These are phyloP conservation scores for Cryptosporidium ryanae DNA, from an alignment of 169 alveolate species.

Conservation along the genomic window DNA sequence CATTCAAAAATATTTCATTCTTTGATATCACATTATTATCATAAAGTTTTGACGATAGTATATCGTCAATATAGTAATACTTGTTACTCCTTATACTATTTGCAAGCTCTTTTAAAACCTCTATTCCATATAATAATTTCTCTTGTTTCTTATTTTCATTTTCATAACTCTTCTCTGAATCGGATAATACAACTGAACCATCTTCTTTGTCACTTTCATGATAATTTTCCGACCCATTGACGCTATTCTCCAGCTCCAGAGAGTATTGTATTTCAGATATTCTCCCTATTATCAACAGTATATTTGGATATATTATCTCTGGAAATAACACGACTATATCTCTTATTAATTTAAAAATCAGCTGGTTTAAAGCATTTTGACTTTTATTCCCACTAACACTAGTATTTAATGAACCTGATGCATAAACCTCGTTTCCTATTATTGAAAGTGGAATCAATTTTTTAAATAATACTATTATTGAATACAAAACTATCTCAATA, in stretches of 20 bases:
- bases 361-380: constrained; percentile 12
- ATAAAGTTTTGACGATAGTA: not conserved
- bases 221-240: not conserved
- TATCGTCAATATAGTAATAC: constrained; percentile 36
- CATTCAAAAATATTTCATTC: constrained; percentile 45
- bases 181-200: not conserved
- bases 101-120: constrained; percentile 4
- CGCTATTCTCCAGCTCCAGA: not conserved
- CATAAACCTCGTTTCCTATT: not conserved
- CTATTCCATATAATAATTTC: constrained; percentile 11
- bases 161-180: not conserved
- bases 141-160: not conserved
- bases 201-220: constrained; percentile 3
- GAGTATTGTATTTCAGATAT: not conserved
- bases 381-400: constrained; percentile 3
- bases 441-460: constrained; percentile 21
- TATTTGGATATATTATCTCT: constrained; percentile 44
- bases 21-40: not conserved
- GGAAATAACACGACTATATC: constrained; percentile 17
- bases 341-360: constrained; percentile 25
- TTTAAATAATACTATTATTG: constrained; percentile 20
- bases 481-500: constrained; percentile 52
- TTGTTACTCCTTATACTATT: not conserved
- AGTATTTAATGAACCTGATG: not conserved
- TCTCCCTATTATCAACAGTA: constrained; percentile 2